Percentiles rank a stretch among this genome's conserved stretches.
phyloP scores from a whole-genome alignment of 306 rosid genomes.

The Cyamopsis tetragonoloba region DNA sequence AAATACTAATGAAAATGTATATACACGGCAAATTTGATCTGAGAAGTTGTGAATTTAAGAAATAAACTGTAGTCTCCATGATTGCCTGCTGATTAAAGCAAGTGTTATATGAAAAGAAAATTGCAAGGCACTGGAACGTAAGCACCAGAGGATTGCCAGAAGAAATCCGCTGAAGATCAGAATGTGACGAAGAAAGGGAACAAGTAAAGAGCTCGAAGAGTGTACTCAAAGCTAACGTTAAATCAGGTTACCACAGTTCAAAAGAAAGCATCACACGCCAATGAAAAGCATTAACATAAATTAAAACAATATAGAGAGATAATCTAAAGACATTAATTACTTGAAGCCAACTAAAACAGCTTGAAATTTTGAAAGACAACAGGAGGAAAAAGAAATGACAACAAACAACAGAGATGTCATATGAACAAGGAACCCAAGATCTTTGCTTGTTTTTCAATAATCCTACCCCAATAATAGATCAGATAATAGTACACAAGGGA shows the following conservation, averaged over 20 bases:
- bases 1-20: background rate
- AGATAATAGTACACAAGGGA: background rate
- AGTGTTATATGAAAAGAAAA: background rate
- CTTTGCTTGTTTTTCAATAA: background rate
- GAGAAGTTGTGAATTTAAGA: background rate
- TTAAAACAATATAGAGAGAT: slow-evolving; percentile 28
- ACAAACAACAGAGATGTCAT: background rate
- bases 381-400: background rate
- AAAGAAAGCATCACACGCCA: slow-evolving; percentile 86
- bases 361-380: slow-evolving; percentile 21
- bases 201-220: slow-evolving; percentile 32
- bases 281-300: slow-evolving; percentile 27
- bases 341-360: slow-evolving; percentile 47
- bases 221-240: slow-evolving; percentile 35
- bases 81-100: background rate
- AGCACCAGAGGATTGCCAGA: slow-evolving; percentile 18
- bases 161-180: slow-evolving; percentile 1
- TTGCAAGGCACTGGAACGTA: slow-evolving; percentile 11
- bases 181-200: slow-evolving; percentile 29
- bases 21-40: background rate
- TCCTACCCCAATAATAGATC: background rate
- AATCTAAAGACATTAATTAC: slow-evolving; percentile 44
- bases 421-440: background rate
- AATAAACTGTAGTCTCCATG: background rate
- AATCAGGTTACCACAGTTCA: slow-evolving; percentile 37